phyloP scores from a whole-genome alignment of 768 basidiomycete genomes.

The Rhodotorula sphaerocarpa region DNA sequence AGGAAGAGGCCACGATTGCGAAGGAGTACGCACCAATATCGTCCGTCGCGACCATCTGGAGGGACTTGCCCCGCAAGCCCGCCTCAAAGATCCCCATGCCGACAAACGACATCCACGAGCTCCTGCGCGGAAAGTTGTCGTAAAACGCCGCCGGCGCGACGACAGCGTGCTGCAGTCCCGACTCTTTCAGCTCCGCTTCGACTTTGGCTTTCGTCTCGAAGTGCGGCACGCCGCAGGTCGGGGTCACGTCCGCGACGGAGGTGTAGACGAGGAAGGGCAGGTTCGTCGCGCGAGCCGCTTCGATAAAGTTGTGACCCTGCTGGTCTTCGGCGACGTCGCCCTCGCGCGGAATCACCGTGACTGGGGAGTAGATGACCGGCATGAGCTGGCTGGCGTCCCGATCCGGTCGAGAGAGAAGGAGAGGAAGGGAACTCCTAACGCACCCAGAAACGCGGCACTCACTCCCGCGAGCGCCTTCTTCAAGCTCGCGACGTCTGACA shows the following conservation, averaged over 20 bases:
- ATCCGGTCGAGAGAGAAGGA: too few relatives aligned
- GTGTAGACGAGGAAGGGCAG: conserved; percentile 40
- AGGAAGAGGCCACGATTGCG: too few relatives aligned
- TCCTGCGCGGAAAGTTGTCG: conserved; percentile 27
- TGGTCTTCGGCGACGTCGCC: conserved; percentile 33
- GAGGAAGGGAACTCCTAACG: not conserved
- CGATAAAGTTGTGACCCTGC: conserved; percentile 39
- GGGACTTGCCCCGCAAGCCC: conserved; percentile 12
- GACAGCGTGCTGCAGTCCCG: conserved; percentile 37
- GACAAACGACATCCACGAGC: conserved; percentile 22
- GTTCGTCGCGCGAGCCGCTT: conserved; percentile 33
- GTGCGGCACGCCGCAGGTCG: conserved; percentile 37
- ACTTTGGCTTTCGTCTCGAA: conserved; percentile 39
- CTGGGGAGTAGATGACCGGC: not conserved
- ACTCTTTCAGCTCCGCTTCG: conserved; percentile 36
- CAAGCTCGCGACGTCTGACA: conserved; percentile 25
- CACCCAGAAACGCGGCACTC: conserved; percentile 38
- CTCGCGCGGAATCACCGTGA: conserved; percentile 1
- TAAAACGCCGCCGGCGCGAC: conserved; percentile 39
- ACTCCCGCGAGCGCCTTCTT: conserved; percentile 32
- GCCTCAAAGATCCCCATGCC: conserved; percentile 36
- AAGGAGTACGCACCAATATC: conserved; percentile 36
- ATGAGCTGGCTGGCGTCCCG: too few relatives aligned
- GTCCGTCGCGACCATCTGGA: conserved; percentile 35
- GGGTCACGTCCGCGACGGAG: conserved; percentile 35